Base-by-base conservation (phyloP, 116 monocot species). In the Trichopus zeylanicus region DNA sequence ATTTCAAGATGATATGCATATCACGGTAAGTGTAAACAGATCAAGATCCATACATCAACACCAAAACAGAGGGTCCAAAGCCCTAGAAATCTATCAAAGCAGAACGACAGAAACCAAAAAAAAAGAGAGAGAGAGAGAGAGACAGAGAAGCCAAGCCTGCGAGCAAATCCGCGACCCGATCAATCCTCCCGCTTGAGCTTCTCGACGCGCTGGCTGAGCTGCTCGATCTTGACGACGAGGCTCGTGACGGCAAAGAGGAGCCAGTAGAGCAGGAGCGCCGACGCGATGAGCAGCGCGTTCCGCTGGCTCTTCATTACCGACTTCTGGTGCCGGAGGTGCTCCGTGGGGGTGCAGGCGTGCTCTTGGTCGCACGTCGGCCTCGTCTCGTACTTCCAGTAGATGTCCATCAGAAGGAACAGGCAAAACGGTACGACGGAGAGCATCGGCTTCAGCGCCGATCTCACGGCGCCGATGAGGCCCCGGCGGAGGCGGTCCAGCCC, bases 301-400 rank as follows among this genome's bases (percentile, higher is more conserved):
- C 89, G 69, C 84, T 89, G 89, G 65, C 75, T 73, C 78, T 89
- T 89, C 70, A 89, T 84, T 62, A 81, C 59, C 48, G 89, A 89
- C 49, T 89, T 89, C 78, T 89, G 84, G 71, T 89, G 84, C 37
- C 89, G 75, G 58, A 84, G 70, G 66, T 89, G 70, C 73, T 89
- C 89, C 24, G 78, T 37, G 2, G 89, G 84, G 7, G 81, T 76
- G 84, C 89, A 89, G 53, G 70, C 66, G 67, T 79, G 81, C 62
- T 81, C 81, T 25, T 71, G 51, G 22, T 66, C 70, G 78, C 89
- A 89, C 51, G 61, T 72, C 27, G 76, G 75, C 5, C 84, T 75
- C 20, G 67, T 84, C 79, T 89, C 89, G 73, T 89, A 89, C 81
- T 89, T 89, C 89, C 89, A 89, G 73, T 89, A 89, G 48, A 85